Base-by-base conservation (phyloP, 495 filamentous ascomycete species). In the Pseudomonodictys pantanalensis region DNA sequence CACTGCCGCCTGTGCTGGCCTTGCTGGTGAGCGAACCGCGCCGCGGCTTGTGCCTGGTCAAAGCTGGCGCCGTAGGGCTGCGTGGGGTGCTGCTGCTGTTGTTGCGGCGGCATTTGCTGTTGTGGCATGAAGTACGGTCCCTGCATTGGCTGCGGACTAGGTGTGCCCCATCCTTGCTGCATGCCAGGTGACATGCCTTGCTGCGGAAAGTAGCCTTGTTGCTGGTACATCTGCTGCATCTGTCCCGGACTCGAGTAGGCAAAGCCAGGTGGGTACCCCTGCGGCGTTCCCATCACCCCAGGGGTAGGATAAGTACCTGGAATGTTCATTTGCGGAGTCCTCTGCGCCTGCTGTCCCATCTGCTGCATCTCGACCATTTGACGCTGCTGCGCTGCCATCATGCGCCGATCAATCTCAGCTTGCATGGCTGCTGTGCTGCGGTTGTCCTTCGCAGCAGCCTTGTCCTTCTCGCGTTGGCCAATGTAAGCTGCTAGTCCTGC, bases 331-430 rank as follows among this genome's bases (percentile, higher is more conserved):
- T n/a, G n/a, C n/a, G n/a, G n/a, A n/a, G n/a, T n/a, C n/a, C n/a
- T 26, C 32, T 28, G 25, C 25, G 51, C 15, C 18, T 17, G 24
- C 47, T 23, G 17, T 11, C 25, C 42, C 57, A 56, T 60, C 17
- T 62, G 64, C 28, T 67, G 65, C 60, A 64, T 60, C 17, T 64
- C 58, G 25, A 62, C 29, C 57, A 60, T 60, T 38, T 67, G 64
- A 12, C 59, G 60, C 32, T 64, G 65, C 44, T 64, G 58, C 11
- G 52, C 32, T 38, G 49, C 53, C 54, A 62, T 55, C 39, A 46
- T 58, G 3, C 64, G 60, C 9, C 65, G 23, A 20, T 67, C 60
- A 25, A 67, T 60, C 20, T 63, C 65, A 5, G 59, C 65, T 54
- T 67, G 65, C 51, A 67, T 56, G 26, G 60, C 65, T 4, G 56